phyloP scores from a whole-genome alignment of 148 eudicot genomes.

The Salicornia ramosissima region DNA sequence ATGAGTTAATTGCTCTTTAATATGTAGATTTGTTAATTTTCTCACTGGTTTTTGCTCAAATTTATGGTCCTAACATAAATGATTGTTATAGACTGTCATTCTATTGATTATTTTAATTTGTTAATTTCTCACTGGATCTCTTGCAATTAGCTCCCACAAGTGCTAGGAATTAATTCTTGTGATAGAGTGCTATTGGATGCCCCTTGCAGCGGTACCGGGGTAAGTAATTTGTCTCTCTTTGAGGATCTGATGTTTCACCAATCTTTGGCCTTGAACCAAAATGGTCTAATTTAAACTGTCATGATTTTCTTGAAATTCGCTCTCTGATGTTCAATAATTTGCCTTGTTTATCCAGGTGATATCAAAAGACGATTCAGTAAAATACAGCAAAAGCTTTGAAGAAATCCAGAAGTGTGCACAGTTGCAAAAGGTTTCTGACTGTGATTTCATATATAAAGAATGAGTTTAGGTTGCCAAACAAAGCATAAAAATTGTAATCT shows the following conservation, averaged over 20 bases:
- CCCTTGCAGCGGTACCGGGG: conserved; percentile 99
- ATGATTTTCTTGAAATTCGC: neutral
- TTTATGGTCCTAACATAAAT: neutral
- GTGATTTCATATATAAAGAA: neutral
- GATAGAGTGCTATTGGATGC: conserved; percentile 92
- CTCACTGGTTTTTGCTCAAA: neutral
- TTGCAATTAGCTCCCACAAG: conserved; percentile 66
- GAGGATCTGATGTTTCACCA: neutral
- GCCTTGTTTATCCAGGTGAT: conserved; percentile 57
- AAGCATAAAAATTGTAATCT: neutral
- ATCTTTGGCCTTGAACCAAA: neutral
- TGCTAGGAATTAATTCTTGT: conserved; percentile 66
- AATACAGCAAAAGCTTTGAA: conserved; percentile 59
- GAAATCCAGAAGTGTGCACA: conserved; percentile 69
- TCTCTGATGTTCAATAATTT: neutral
- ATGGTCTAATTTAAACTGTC: neutral
- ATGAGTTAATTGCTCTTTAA: neutral
- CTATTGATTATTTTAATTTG: neutral
- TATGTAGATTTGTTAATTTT: too few species aligned
- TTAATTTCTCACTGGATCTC: neutral
- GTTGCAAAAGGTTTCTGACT: conserved; percentile 62
- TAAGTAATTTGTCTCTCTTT: conserved; percentile 28
- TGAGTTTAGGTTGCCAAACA: neutral
- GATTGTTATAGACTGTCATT: neutral
- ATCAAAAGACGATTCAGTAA: conserved; percentile 93